phyloP scores from a whole-genome alignment of 805 yeast species.

The Ascoidea rubescens region DNA sequence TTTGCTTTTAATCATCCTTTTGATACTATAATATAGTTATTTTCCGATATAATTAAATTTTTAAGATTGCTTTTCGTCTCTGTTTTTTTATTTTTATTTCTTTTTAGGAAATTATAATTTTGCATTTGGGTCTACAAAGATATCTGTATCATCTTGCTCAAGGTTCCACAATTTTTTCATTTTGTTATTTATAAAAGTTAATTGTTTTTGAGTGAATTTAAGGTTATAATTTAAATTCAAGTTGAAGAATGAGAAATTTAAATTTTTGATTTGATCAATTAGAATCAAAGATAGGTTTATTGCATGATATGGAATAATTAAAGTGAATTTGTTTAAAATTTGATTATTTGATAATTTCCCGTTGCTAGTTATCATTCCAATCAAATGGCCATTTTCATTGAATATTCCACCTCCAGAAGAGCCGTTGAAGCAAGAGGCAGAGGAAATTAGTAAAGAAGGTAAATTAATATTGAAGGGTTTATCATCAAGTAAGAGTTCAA shows the following conservation, averaged over 20 bases:
- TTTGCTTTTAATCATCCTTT: too few species aligned
- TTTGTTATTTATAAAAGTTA: too few species aligned
- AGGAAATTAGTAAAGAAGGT: constrained; percentile 7
- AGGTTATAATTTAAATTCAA: too few species aligned
- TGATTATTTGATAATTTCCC: neutral
- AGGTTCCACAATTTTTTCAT: neutral
- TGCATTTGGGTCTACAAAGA: neutral
- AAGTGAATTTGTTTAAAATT: neutral
- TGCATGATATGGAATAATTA: neutral
- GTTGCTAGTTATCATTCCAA: neutral
- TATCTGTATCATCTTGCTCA: neutral
- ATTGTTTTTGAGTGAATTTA: neutral
- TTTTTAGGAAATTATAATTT: too few species aligned
- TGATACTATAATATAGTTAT: too few species aligned
- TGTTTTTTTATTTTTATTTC: too few species aligned
- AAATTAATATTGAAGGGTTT: neutral
- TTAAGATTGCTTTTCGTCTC: too few species aligned
- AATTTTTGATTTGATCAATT: too few species aligned
- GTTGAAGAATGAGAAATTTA: neutral
- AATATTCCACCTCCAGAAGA: constrained; percentile 4
- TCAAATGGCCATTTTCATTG: too few species aligned
- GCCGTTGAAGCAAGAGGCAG: constrained; percentile 17
- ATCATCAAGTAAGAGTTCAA: too few species aligned
- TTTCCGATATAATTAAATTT: too few species aligned
- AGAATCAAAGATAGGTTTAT: too few species aligned